phyloP scores from a whole-genome alignment of 2,329 filamentous ascomycete genomes.

The Fusarium sp. region DNA sequence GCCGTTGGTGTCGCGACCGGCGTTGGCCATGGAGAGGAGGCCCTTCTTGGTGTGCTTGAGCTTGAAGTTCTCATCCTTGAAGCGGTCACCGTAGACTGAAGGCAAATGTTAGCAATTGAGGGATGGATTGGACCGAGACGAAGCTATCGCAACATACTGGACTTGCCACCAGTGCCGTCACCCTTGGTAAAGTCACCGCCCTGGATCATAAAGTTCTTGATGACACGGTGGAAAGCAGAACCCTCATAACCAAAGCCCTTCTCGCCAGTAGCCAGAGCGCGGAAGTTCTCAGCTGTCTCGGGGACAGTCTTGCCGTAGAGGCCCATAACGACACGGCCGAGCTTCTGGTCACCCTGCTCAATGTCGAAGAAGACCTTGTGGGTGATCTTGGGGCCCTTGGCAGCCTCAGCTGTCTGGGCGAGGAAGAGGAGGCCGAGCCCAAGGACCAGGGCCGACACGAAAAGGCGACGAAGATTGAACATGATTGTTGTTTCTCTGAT shows the following conservation, averaged over 20 bases:
- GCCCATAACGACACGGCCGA: constrained; percentile 82
- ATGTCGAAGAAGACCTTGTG: constrained; percentile 94
- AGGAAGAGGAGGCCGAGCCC: constrained; percentile 80
- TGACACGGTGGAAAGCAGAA: constrained; percentile 88
- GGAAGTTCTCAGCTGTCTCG: constrained; percentile 78
- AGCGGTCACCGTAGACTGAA: constrained; percentile 83
- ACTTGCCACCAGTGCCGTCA: constrained; percentile 86
- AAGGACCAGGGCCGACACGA: constrained; percentile 79
- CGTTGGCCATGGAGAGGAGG: constrained; percentile 85
- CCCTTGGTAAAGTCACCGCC: constrained; percentile 87
- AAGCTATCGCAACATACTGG: constrained; percentile 67
- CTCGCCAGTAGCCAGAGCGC: constrained; percentile 83
- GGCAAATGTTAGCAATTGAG: constrained; percentile 29
- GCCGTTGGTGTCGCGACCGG: constrained; percentile 86
- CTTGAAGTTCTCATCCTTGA: constrained; percentile 94
- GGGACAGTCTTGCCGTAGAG: constrained; percentile 90
- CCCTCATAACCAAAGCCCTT: constrained; percentile 86
- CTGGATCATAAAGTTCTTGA: constrained; percentile 93
- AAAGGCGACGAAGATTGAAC: constrained; percentile 76
- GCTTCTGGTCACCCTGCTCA: constrained; percentile 74
- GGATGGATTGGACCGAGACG: neutral
- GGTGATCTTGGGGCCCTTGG: constrained; percentile 93
- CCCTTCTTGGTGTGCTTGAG: constrained; percentile 90
- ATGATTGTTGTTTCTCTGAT: constrained; percentile 60
- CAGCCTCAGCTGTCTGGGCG: constrained; percentile 75